Evolutionary conservation across 163 green algal genomes (phyloP).

Genomic region (Prototheca wickerhamii): DNA sequence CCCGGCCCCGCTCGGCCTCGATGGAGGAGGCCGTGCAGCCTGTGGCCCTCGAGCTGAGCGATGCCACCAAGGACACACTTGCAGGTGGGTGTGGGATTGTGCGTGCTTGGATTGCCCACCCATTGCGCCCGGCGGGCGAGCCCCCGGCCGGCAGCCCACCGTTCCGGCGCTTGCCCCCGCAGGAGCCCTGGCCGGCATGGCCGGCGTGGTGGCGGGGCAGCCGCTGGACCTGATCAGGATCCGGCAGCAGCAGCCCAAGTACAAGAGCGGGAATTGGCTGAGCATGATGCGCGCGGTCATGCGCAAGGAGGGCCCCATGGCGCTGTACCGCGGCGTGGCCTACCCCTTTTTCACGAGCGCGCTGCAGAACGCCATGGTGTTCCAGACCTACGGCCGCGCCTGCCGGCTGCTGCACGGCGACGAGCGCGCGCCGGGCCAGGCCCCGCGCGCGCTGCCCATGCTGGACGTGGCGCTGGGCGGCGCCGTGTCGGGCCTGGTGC

Average conservation of each 20-base stretch:
- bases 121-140: too few relatives aligned
- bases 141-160: too few relatives aligned
- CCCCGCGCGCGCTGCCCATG: neutral
- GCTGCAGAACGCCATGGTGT: constrained; percentile 54
- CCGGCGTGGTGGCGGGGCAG: constrained; percentile 45
- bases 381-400: constrained; percentile 41
- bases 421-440: constrained; percentile 7
- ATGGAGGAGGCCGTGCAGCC: too few relatives aligned
- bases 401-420: constrained; percentile 18
- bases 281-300: constrained; percentile 19
- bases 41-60: too few relatives aligned
- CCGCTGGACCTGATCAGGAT: constrained; percentile 52
- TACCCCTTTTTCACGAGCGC: constrained; percentile 47
- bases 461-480: neutral
- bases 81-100: too few relatives aligned
- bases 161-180: too few relatives aligned
- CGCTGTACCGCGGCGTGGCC: constrained; percentile 50
- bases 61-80: too few relatives aligned
- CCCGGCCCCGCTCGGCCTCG: too few relatives aligned
- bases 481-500: constrained; percentile 24
- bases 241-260: constrained; percentile 42
- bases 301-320: constrained; percentile 25
- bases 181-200: constrained; percentile 43
- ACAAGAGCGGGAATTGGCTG: neutral
- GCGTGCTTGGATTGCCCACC: too few relatives aligned